Evolutionary conservation across 1,284 basidiomycete genomes (phyloP).

Genomic region (Serendipita sp.): DNA sequence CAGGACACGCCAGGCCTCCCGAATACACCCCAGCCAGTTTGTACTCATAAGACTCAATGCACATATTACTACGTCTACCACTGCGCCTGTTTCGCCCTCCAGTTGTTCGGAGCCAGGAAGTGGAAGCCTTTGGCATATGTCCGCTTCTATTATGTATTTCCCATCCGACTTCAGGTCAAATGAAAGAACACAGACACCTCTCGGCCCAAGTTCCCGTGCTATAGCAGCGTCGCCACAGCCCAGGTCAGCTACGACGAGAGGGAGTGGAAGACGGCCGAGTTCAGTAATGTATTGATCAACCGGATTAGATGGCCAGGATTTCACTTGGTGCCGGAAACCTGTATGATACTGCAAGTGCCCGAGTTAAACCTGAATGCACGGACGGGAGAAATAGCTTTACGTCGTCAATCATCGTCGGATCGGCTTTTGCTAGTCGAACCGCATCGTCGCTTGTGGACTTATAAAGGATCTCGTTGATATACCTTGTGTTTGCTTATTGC

Average conservation of each 20-base stretch:
- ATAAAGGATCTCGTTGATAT: conserved; percentile 81
- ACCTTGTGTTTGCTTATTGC: conserved; percentile 28
- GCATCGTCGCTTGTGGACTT: conserved; percentile 66
- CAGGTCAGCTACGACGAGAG: conserved; percentile 73
- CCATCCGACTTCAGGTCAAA: conserved; percentile 71
- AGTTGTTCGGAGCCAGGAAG: conserved; percentile 59
- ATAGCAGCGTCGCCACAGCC: conserved; percentile 92
- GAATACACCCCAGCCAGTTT: conserved; percentile 85
- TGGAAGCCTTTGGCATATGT: conserved; percentile 60
- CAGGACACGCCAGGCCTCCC: conserved; percentile 81
- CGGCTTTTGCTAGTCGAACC: conserved; percentile 65
- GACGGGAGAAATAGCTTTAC: conserved; percentile 29
- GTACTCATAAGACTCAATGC: conserved; percentile 94
- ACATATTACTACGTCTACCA: conserved; percentile 87
- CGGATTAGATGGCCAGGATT: conserved; percentile 84
- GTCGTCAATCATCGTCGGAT: conserved; percentile 62
- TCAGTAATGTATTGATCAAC: conserved; percentile 58
- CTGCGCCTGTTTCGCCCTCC: conserved; percentile 38
- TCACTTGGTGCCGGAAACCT: conserved; percentile 79
- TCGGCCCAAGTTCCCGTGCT: conserved; percentile 55
- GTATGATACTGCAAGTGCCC: conserved; percentile 57
- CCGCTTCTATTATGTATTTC: conserved; percentile 62
- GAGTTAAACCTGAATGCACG: conserved; percentile 8
- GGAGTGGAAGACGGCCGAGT: conserved; percentile 44
- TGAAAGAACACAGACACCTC: conserved; percentile 58